Evolutionary conservation across 2,329 filamentous ascomycete genomes (phyloP).

Genomic region (Trichophyton equinum): DNA sequence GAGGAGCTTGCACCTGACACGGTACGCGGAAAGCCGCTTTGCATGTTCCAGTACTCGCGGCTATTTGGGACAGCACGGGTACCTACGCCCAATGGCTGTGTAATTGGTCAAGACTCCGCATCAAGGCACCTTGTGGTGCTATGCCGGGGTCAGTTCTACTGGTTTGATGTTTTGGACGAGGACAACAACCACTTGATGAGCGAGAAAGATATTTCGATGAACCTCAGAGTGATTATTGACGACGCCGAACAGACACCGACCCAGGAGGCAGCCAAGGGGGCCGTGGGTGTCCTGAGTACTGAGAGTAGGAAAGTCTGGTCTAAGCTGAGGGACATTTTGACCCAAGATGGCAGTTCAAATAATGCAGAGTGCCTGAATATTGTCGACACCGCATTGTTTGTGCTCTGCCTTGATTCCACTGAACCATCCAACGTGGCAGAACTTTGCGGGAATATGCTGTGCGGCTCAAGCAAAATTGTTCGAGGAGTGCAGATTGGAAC

Average conservation of each 20-base stretch:
- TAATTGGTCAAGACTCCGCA: conserved; percentile 88
- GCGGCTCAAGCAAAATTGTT: conserved; percentile 81
- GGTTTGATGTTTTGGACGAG: conserved; percentile 94
- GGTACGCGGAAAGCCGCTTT: conserved; percentile 68
- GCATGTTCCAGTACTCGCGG: conserved; percentile 97
- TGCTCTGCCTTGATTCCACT: conserved; percentile 84
- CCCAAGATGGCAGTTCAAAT: conserved; percentile 74
- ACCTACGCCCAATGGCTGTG: conserved; percentile 85
- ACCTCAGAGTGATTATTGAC: conserved; percentile 81
- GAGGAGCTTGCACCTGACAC: conserved; percentile 88
- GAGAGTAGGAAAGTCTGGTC: conserved; percentile 97
- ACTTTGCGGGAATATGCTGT: conserved; percentile 97
- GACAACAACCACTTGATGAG: conserved; percentile 96
- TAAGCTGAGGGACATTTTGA: conserved; percentile 73
- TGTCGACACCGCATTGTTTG: conserved; percentile 85
- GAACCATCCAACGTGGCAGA: conserved; percentile 69
- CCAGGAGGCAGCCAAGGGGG: conserved; percentile 88
- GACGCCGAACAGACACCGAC: conserved; percentile 84
- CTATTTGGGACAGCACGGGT: conserved; percentile 91
- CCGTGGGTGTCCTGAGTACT: conserved; percentile 83
- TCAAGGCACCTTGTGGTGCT: conserved; percentile 88
- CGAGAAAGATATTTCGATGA: conserved; percentile 82
- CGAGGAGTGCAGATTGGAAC: conserved; percentile 92
- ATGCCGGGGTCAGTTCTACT: conserved; percentile 93
- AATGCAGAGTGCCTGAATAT: conserved; percentile 94